A percentile compares a stretch with the other conserved stretches of the same genome.
Conservation (phyloP, 2,329 filamentous ascomycete species). For the Elsinoe fawcettii region DNA sequence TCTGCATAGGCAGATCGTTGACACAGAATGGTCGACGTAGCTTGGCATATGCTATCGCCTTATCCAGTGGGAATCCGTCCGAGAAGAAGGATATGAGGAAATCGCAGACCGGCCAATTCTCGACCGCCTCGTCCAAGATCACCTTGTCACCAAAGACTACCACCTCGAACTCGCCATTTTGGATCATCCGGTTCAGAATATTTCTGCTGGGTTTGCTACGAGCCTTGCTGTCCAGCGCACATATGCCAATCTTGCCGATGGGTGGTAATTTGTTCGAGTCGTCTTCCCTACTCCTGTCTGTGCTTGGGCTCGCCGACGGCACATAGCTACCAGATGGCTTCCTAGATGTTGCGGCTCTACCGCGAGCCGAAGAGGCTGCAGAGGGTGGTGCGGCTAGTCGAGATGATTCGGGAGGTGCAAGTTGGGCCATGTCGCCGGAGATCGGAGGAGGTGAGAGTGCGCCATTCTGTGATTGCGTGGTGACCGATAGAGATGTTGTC, state of each 20-base stretch:
- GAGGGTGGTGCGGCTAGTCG: slow-evolving; percentile 5
- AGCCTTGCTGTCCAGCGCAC: slow-evolving; percentile 90
- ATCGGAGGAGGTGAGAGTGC: slow-evolving; percentile 33
- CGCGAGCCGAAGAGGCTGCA: slow-evolving; percentile 30
- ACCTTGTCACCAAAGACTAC: slow-evolving; percentile 98
- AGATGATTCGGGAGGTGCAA: slow-evolving; percentile 7
- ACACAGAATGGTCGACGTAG: slow-evolving; percentile 93
- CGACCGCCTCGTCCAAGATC: slow-evolving; percentile 90
- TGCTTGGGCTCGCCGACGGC: slow-evolving; percentile 72
- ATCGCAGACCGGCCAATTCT: slow-evolving; percentile 94
- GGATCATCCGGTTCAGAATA: slow-evolving; percentile 87
- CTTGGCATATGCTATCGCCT: slow-evolving; percentile 91
- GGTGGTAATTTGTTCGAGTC: slow-evolving; percentile 40
- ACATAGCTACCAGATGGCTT: slow-evolving; percentile 75
- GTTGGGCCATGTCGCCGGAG: slow-evolving; percentile 16
- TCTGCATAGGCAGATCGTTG: slow-evolving; percentile 96
- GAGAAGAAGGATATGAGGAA: slow-evolving; percentile 98
- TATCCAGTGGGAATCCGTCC: slow-evolving; percentile 91
- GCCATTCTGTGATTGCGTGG: slow-evolving; percentile 38
- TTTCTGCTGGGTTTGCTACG: slow-evolving; percentile 95
- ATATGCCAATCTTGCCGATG: slow-evolving; percentile 74
- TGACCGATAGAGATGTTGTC: slow-evolving; percentile 37
- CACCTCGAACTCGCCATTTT: slow-evolving; percentile 90
- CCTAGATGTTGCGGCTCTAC: slow-evolving; percentile 51
- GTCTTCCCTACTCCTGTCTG: slow-evolving; percentile 55